Percentiles rank a stretch among this genome's conserved stretches.
Evolutionary conservation across 805 yeast genomes (phyloP).

Genomic region (Wickerhamia fluorescens): DNA sequence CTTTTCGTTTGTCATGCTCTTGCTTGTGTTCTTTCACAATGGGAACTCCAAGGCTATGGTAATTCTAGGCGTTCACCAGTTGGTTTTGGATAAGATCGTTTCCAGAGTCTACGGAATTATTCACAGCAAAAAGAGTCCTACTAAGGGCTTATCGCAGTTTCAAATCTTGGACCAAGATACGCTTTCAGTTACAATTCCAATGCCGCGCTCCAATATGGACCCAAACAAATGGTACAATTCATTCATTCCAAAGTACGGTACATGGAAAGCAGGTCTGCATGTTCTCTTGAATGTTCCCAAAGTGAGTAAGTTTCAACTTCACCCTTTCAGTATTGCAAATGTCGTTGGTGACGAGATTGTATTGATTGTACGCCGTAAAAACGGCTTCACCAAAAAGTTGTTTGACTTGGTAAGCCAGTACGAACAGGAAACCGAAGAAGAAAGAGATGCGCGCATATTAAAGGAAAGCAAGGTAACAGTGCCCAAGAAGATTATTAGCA

Average conservation of each 20-base stretch:
- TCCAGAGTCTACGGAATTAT: conserved; percentile 21
- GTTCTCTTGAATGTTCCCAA: conserved; percentile 34
- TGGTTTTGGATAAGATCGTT: conserved; percentile 37
- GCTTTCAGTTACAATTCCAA: conserved; percentile 30
- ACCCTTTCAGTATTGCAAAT: conserved; percentile 43
- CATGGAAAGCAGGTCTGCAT: conserved; percentile 47
- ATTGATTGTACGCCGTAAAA: conserved; percentile 32
- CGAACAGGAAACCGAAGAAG: conserved; percentile 12
- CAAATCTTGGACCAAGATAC: conserved; percentile 37
- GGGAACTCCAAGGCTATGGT: conserved; percentile 25
- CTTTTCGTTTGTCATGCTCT: conserved; percentile 34
- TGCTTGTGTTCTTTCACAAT: conserved; percentile 37
- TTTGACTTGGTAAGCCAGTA: conserved; percentile 18
- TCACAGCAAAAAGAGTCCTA: conserved; percentile 30
- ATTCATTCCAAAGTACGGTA: conserved; percentile 29
- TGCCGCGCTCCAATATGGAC: conserved; percentile 11
- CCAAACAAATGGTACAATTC: conserved; percentile 19
- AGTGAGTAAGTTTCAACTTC: conserved; percentile 32
- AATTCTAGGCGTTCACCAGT: conserved; percentile 34
- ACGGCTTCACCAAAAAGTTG: conserved; percentile 38
- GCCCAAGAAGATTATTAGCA: conserved; percentile 1
- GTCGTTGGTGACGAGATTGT: conserved; percentile 31
- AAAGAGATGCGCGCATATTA: conserved; percentile 9
- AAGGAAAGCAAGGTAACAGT: neutral
- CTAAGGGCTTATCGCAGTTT: conserved; percentile 31